A percentile compares a stretch with the other conserved stretches of the same genome.
Evolutionary conservation across 192 early-diverging fungal species (phyloP).

Genomic region (Backusella morwellensis): DNA sequence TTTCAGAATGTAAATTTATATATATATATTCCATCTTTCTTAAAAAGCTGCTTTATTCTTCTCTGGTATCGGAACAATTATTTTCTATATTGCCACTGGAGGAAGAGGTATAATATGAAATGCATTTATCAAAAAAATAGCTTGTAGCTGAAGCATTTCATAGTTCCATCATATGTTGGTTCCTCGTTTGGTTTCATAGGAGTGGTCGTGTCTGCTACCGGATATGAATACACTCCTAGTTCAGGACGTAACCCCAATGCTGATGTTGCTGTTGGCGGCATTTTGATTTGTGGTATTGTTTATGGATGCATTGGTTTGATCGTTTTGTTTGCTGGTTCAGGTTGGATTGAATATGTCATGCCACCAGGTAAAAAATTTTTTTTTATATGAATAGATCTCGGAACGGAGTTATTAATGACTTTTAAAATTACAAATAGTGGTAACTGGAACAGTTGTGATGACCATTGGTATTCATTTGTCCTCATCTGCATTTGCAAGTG

Average conservation of each 20-base stretch:
- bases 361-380: slow-evolving; percentile 37
- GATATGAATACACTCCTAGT: slow-evolving; percentile 37
- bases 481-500: slow-evolving; percentile 39
- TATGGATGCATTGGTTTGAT: slow-evolving; percentile 41
- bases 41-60: slow-evolving; percentile 47
- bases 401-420: slow-evolving; percentile 3
- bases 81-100: slow-evolving; percentile 53
- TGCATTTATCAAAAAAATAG: background rate
- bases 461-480: slow-evolving; percentile 54
- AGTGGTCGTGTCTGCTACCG: slow-evolving; percentile 46
- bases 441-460: slow-evolving; percentile 55
- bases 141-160: background rate
- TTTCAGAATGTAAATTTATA: background rate
- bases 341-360: slow-evolving; percentile 49
- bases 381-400: background rate
- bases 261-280: slow-evolving; percentile 48
- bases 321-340: slow-evolving; percentile 41
- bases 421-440: slow-evolving; percentile 27
- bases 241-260: slow-evolving; percentile 40
- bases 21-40: background rate
- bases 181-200: slow-evolving; percentile 57
- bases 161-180: slow-evolving; percentile 56
- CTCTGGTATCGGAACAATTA: slow-evolving; percentile 50
- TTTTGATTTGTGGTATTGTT: slow-evolving; percentile 49
- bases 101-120: slow-evolving; percentile 32